A percentile compares a stretch with the other conserved stretches of the same genome.
Conservation (phyloP, 75 land plant genomes). For the Adiantum capillusveneris region DNA sequence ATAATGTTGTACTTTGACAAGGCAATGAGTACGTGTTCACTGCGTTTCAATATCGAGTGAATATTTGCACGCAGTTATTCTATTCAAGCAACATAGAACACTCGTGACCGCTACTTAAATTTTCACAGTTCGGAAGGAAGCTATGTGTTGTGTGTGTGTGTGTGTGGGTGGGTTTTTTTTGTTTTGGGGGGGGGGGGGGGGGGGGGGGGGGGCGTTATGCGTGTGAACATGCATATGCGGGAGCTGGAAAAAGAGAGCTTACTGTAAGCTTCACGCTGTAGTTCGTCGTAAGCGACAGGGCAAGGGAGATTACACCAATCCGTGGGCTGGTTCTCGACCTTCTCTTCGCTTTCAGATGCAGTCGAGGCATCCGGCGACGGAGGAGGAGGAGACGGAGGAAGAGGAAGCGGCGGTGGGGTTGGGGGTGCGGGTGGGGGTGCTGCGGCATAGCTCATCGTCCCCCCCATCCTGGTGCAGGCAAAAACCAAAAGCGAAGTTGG, state of each 20-base stretch:
- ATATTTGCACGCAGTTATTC: too few relatives aligned
- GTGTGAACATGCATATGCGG: background rate
- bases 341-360: slow-evolving; percentile 4
- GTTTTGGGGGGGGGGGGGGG: too few relatives aligned
- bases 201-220: too few relatives aligned
- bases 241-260: slow-evolving; percentile 11
- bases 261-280: slow-evolving; percentile 86
- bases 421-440: slow-evolving; percentile 10
- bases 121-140: too few relatives aligned
- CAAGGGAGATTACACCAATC: slow-evolving; percentile 88
- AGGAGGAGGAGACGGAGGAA: slow-evolving; percentile 15
- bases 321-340: slow-evolving; percentile 33
- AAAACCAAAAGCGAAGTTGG: too few relatives aligned
- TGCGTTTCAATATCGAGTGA: too few relatives aligned
- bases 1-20: too few relatives aligned
- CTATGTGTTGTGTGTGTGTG: too few relatives aligned
- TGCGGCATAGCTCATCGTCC: slow-evolving; percentile 18
- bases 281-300: slow-evolving; percentile 89
- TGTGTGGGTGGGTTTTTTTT: too few relatives aligned
- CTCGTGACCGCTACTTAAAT: too few relatives aligned
- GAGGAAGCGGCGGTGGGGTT: slow-evolving; percentile 10
- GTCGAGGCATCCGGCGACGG: slow-evolving; percentile 9
- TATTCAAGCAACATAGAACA: too few relatives aligned
- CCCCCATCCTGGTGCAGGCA: slow-evolving; percentile 14
- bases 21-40: too few relatives aligned